Conservation (phyloP, 768 basidiomycete species). For the Trametes cubensis region DNA sequence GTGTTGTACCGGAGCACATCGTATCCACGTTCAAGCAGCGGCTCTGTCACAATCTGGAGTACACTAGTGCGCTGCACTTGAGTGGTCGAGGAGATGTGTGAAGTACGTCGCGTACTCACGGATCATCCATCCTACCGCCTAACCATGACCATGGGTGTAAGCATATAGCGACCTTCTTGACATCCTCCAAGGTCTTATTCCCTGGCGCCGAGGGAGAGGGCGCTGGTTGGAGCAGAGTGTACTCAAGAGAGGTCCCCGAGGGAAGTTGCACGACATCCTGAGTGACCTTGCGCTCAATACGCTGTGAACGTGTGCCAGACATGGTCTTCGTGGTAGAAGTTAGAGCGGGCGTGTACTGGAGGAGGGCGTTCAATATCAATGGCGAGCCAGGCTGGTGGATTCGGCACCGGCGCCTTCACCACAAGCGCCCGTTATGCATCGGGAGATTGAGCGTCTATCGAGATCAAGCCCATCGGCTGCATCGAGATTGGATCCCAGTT, state of each 20-base stretch:
- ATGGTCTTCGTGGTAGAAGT: not conserved
- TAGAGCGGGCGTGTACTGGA: not conserved
- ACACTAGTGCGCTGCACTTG: constrained; percentile 43
- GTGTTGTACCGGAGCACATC: constrained; percentile 75
- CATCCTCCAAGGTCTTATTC: not conserved
- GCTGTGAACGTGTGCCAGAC: not conserved
- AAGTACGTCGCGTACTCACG: constrained; percentile 51
- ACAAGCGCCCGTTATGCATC: not conserved
- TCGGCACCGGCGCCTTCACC: not conserved
- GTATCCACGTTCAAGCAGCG: constrained; percentile 50
- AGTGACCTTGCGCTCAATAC: not conserved
- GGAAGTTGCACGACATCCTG: constrained; percentile 26
- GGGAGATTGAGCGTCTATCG: constrained; percentile 8
- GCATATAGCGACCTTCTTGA: constrained; percentile 62
- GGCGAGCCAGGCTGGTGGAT: not conserved
- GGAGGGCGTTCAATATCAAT: not conserved
- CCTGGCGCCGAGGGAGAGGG: not conserved
- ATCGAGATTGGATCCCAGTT: constrained; percentile 11
- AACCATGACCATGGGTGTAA: constrained; percentile 88
- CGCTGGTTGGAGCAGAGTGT: constrained; percentile 16
- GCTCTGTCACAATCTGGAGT: constrained; percentile 42
- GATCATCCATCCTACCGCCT: constrained; percentile 75
- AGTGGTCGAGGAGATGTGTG: not conserved
- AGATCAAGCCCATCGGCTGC: not conserved
- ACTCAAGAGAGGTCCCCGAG: constrained; percentile 30